These are phyloP conservation scores for Oenanthe javanica DNA, from an alignment of 140 eudicot species.

Conservation along the genomic window DNA sequence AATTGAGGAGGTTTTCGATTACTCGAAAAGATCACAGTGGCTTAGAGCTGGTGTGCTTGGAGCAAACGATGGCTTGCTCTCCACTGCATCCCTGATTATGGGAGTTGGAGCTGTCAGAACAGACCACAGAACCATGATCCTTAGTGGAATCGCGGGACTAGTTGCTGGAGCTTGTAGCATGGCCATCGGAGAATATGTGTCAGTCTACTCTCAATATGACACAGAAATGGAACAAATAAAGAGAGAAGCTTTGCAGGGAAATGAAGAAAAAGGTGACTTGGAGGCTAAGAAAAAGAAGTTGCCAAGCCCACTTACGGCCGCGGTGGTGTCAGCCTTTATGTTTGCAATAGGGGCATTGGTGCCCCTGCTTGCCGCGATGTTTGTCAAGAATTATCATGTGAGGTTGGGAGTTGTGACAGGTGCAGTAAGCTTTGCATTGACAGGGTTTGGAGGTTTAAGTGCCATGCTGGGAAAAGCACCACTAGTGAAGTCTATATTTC, in stretches of 20 bases:
- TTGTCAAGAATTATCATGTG: slow-evolving; percentile 5
- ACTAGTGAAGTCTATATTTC: no score
- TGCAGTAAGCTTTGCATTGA: background rate
- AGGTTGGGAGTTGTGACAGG: background rate
- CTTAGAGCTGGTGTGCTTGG: no score
- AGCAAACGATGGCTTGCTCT: no score
- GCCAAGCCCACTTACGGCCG: slow-evolving; percentile 2
- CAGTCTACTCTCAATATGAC: slow-evolving; percentile 4
- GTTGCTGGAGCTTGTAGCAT: slow-evolving; percentile 7
- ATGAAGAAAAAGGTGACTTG: background rate
- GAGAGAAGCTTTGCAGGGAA: background rate
- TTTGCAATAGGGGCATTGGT: background rate
- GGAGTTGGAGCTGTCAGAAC: no score
- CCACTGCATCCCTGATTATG: no score
- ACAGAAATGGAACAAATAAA: slow-evolving; percentile 1
- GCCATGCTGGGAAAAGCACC: no score
- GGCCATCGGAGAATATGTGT: slow-evolving; percentile 7
- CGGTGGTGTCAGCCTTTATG: background rate
- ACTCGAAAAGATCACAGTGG: no score
- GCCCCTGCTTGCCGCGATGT: background rate
- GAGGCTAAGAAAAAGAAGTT: background rate
- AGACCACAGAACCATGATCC: background rate
- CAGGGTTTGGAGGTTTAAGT: no score
- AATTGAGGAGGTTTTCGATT: no score
- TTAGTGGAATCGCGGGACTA: background rate